Evolutionary conservation across 768 basidiomycete species (phyloP), one percentile per base, ranked within the genome.

Genomic region (Antrodiella citrinella): DNA sequence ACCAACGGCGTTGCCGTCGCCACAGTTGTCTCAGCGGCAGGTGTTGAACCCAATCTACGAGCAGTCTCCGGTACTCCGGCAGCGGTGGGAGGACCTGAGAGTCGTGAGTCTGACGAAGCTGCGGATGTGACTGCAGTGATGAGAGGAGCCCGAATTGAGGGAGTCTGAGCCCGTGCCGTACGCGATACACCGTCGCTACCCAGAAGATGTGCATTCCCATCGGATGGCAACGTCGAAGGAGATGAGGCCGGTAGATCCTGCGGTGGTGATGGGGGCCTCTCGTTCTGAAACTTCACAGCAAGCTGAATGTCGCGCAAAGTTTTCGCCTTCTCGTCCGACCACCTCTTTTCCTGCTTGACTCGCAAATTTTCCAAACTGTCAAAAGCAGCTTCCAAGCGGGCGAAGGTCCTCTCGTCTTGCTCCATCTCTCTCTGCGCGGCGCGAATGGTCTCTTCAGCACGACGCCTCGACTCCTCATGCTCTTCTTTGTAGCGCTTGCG

Each of bases 361-460:
- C 58, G 57, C 3, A 70, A 48, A 45, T 64, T 57, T 50, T 63
- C 59, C 26, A 67, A 57, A 47, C 58, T 64, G 26, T 57, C 60
- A 40, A 62, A 42, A 26, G 62, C 62, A 44, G 68, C 65, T 26
- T 66, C 60, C 48, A 62, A 61, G 43, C 49, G 50, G 13, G 57
- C 26, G 18, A 54, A 50, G 24, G 55, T 62, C 49, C 45, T 47
- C 19, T 44, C 46, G n/a, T 54, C 52, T 45, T 68, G 60, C 47
- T 61, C 60, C 39, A 61, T 61, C 50, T 70, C 65, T 21, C 60
- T 58, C 24, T 62, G 60, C 20, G 53, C 47, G 10, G 59, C 58
- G 10, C 47, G 58, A 4, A 53, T 42, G n/a, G 52, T 53, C 51
- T 64, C 61, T 48, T 61, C 62, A 47, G 53, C 59, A 39, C 69